Conservation (phyloP, 2,329 filamentous ascomycete genomes). For the Hypoxylon sp. region DNA sequence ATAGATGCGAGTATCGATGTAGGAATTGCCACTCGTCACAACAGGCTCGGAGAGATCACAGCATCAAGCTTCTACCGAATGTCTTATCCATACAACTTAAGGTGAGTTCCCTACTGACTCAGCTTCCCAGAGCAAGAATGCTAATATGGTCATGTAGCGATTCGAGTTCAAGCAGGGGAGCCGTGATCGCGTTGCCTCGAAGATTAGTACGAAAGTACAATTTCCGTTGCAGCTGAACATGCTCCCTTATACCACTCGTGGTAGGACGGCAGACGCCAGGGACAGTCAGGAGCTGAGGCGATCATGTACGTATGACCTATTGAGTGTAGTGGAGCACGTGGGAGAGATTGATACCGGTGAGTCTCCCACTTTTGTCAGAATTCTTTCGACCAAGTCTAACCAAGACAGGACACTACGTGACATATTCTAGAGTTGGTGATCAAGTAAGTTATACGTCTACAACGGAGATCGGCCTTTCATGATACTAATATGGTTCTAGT, state of each 20-base stretch:
- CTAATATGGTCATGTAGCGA: conserved; percentile 57
- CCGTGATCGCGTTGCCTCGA: conserved; percentile 80
- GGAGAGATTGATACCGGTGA: conserved; percentile 87
- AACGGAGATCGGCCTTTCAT: not conserved
- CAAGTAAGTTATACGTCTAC: conserved; percentile 64
- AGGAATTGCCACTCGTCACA: conserved; percentile 82
- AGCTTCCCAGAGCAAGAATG: not conserved
- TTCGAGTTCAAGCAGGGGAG: conserved; percentile 81
- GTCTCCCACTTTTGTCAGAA: conserved; percentile 11
- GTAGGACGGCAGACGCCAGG: conserved; percentile 65
- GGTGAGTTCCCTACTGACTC: conserved; percentile 63
- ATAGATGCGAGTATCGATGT: conserved; percentile 92
- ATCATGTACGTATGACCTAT: conserved; percentile 86
- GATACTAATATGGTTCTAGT: conserved; percentile 65
- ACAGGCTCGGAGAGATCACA: conserved; percentile 86
- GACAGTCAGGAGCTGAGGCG: conserved; percentile 70
- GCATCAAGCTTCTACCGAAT: conserved; percentile 87
- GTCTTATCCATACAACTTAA: conserved; percentile 95
- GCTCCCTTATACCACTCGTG: conserved; percentile 86
- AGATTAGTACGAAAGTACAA: conserved; percentile 88
- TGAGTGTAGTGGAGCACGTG: conserved; percentile 92
- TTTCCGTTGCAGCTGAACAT: conserved; percentile 92
- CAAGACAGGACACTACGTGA: conserved; percentile 80
- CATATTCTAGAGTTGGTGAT: conserved; percentile 86
- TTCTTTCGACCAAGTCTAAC: conserved; percentile 3